Evolutionary conservation across 305 asterid species (phyloP).

Genomic region (Solanum aculeatissimum): DNA sequence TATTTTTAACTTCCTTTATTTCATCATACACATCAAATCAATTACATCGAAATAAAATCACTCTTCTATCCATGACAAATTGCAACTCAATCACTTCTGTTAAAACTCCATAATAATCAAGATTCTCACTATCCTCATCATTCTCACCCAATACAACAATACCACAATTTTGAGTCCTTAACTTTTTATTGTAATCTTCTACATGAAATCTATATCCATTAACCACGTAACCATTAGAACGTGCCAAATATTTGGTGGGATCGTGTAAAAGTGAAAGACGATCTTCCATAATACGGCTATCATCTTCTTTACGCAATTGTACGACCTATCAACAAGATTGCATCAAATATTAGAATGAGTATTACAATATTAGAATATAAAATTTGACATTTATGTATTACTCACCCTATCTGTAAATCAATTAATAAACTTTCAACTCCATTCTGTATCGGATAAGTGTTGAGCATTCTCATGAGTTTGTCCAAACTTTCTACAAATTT

Average conservation of each 20-base stretch:
- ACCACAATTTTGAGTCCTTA: neutral
- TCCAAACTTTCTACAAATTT: neutral
- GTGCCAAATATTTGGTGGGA: neutral
- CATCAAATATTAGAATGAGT: neutral
- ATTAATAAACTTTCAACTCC: neutral
- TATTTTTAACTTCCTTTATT: neutral
- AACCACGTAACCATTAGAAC: neutral
- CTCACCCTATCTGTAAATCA: neutral
- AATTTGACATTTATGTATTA: neutral
- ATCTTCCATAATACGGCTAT: no score
- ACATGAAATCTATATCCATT: neutral
- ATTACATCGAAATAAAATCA: neutral
- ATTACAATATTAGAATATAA: neutral
- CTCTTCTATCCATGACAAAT: neutral
- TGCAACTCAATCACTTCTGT: neutral
- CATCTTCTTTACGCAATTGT: neutral
- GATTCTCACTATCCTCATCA: neutral
- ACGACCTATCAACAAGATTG: no score
- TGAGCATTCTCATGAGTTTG: neutral
- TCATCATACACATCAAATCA: neutral
- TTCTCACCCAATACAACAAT: neutral
- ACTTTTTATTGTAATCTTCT: neutral
- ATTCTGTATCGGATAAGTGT: neutral
- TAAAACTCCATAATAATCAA: neutral
- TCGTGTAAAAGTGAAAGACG: neutral